Percentiles rank a stretch among this genome's conserved stretches.
Conservation (phyloP, 208 protist species). For the Porcisia deanei region DNA sequence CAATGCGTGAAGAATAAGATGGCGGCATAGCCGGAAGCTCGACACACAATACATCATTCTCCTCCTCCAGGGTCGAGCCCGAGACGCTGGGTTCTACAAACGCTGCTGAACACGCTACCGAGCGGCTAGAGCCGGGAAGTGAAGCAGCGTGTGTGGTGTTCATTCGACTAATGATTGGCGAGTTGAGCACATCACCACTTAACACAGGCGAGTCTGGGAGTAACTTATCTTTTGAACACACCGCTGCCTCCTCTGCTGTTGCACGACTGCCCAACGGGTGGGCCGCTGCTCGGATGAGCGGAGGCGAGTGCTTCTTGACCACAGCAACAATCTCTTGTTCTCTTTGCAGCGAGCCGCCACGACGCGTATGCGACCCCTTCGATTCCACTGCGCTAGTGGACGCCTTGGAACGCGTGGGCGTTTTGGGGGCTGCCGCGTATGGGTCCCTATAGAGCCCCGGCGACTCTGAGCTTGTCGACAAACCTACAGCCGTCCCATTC, state of each 20-base stretch:
- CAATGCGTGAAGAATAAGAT: background rate
- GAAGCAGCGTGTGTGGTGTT: background rate
- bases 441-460: conserved; percentile 4
- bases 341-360: background rate
- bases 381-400: background rate
- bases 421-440: background rate
- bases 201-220: background rate
- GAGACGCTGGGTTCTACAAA: background rate
- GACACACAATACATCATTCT: conserved; percentile 4
- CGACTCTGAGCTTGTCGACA: background rate
- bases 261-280: background rate
- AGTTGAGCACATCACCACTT: background rate
- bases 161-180: too few relatives aligned
- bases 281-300: background rate
- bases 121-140: background rate
- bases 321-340: background rate
- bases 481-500: background rate
- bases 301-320: background rate
- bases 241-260: background rate
- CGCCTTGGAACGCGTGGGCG: too few relatives aligned
- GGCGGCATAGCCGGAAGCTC: background rate
- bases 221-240: background rate
- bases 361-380: background rate
- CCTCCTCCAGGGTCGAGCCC: background rate
- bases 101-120: background rate